These are phyloP conservation scores for Yamadazyma atlantica DNA, from an alignment of 1,139 yeast genomes.

Conservation along the genomic window DNA sequence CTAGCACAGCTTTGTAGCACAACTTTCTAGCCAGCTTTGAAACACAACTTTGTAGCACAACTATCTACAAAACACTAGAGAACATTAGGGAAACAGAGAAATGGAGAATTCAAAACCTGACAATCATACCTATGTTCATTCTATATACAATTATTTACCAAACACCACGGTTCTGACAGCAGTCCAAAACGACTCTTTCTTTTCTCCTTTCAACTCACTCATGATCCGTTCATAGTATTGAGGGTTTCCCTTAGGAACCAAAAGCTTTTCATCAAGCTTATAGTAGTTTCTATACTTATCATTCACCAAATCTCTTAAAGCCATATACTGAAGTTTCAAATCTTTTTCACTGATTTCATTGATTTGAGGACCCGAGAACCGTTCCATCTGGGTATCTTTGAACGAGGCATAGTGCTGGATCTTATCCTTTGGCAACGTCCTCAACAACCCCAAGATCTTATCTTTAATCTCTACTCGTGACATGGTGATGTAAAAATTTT, in stretches of 20 bases:
- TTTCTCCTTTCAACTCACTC: conserved; percentile 71
- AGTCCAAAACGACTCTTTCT: conserved; percentile 61
- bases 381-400: conserved; percentile 60
- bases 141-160: conserved; percentile 2
- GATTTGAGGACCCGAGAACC: conserved; percentile 37
- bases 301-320: conserved; percentile 57
- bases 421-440: conserved; percentile 61
- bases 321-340: conserved; percentile 57
- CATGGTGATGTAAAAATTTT: conserved; percentile 7
- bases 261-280: conserved; percentile 62
- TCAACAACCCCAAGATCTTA: conserved; percentile 40
- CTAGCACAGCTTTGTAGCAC: too few relatives aligned
- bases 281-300: conserved; percentile 67
- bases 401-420: conserved; percentile 67
- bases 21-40: too few relatives aligned
- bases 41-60: too few relatives aligned
- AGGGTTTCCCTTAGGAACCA: conserved; percentile 82
- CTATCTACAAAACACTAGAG: too few relatives aligned
- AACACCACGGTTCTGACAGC: conserved; percentile 70
- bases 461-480: conserved; percentile 27
- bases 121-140: neutral
- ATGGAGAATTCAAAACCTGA: neutral
- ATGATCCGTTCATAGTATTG: conserved; percentile 69
- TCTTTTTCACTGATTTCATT: conserved; percentile 43
- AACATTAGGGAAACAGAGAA: too few relatives aligned